These are phyloP conservation scores for Aspergillus sp. DNA, from an alignment of 2,329 filamentous ascomycete species.

Conservation along the genomic window DNA sequence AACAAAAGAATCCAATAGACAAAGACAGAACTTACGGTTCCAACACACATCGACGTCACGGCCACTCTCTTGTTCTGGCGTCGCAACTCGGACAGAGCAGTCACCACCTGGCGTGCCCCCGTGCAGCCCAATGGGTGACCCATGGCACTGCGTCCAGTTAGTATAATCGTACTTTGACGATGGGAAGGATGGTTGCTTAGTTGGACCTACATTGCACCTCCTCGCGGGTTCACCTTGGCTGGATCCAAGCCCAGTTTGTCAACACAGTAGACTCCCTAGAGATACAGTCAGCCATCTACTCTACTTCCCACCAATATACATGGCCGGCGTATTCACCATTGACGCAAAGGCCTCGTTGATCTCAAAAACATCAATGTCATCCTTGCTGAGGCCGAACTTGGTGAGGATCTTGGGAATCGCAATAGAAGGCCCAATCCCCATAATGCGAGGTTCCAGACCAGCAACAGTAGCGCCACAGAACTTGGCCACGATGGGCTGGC, in stretches of 20 bases:
- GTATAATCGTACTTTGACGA: background rate
- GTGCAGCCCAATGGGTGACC: constrained; percentile 87
- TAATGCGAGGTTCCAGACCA: constrained; percentile 79
- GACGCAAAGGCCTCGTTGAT: constrained; percentile 87
- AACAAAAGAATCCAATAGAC: background rate
- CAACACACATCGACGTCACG: constrained; percentile 87
- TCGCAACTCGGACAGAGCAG: constrained; percentile 75
- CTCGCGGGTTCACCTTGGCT: constrained; percentile 89
- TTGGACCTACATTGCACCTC: constrained; percentile 60
- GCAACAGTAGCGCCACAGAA: constrained; percentile 75
- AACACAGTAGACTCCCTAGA: constrained; percentile 79
- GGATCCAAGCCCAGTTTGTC: constrained; percentile 70
- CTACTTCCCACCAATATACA: background rate
- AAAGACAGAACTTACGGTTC: constrained; percentile 56
- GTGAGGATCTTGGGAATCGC: constrained; percentile 83
- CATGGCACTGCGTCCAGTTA: constrained; percentile 50
- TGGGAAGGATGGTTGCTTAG: constrained; percentile 10
- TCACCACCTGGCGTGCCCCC: constrained; percentile 82
- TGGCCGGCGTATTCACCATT: constrained; percentile 21
- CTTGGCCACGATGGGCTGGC: constrained; percentile 79
- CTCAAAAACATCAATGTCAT: constrained; percentile 34
- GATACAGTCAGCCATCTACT: constrained; percentile 3
- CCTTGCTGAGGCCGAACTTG: constrained; percentile 61
- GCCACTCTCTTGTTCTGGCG: constrained; percentile 72
- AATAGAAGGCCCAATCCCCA: constrained; percentile 86